Evolutionary conservation across 2,329 filamentous ascomycete genomes (phyloP).

Genomic region (Beauveria bassiana): DNA sequence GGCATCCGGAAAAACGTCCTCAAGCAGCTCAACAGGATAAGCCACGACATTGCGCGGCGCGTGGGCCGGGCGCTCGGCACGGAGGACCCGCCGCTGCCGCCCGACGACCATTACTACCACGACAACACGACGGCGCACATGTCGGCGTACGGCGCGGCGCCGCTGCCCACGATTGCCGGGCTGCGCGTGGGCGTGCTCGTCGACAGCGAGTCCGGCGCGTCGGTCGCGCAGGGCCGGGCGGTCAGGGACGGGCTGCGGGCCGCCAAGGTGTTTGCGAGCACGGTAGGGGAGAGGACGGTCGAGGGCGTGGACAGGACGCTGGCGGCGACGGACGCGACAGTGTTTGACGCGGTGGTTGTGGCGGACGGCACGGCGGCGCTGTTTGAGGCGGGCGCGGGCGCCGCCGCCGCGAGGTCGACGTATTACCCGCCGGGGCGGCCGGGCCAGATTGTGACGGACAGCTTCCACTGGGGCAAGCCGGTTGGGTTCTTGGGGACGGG

Average conservation of each 20-base stretch:
- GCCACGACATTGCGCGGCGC: conserved; percentile 57
- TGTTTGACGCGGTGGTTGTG: conserved; percentile 57
- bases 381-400: conserved; percentile 34
- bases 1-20: conserved; percentile 59
- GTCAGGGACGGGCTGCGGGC: conserved; percentile 42
- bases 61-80: conserved; percentile 57
- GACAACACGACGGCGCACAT: conserved; percentile 56
- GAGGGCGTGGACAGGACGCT: conserved; percentile 56
- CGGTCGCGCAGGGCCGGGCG: conserved; percentile 39
- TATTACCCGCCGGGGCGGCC: conserved; percentile 59
- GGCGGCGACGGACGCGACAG: conserved; percentile 52
- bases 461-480: conserved; percentile 64
- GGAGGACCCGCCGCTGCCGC: conserved; percentile 43
- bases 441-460: conserved; percentile 53
- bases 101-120: conserved; percentile 60
- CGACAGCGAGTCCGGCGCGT: conserved; percentile 31
- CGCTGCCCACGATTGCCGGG: conserved; percentile 55
- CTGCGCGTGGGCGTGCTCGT: conserved; percentile 58
- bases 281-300: conserved; percentile 53
- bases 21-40: conserved; percentile 59
- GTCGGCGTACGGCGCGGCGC: conserved; percentile 48
- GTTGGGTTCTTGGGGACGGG: conserved; percentile 49
- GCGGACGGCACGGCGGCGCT: conserved; percentile 43
- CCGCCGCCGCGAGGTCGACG: conserved; percentile 30
- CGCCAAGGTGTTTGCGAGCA: conserved; percentile 46